These are phyloP conservation scores for Fusarium nisikadoi DNA, from an alignment of 2,329 filamentous ascomycete species.

Conservation along the genomic window DNA sequence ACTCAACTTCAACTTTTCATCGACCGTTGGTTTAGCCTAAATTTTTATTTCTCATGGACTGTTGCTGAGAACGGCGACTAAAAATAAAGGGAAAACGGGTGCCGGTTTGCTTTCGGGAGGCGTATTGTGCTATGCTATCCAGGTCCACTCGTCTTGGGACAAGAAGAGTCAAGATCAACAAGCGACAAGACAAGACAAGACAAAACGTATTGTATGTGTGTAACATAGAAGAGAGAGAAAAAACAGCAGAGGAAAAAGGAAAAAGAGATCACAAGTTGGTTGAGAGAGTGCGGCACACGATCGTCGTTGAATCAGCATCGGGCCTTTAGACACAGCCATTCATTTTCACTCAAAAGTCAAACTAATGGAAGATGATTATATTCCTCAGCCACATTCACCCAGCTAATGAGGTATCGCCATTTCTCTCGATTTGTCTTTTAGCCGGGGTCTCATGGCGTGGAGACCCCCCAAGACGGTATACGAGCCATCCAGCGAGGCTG, in stretches of 20 bases:
- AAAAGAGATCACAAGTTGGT: not conserved
- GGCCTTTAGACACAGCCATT: conserved; percentile 13
- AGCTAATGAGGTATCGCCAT: conserved; percentile 3
- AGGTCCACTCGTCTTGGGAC: conserved; percentile 3
- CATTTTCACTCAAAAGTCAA: conserved; percentile 7
- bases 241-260: not conserved
- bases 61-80: conserved; percentile 14
- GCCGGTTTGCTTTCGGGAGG: conserved; percentile 31
- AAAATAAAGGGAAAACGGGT: conserved; percentile 11
- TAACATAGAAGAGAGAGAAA: not conserved
- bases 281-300: conserved; percentile 16
- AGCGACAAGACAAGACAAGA: not conserved
- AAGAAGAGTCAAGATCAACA: not conserved
- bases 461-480: conserved; percentile 27
- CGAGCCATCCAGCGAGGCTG: conserved; percentile 28
- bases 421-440: conserved; percentile 16
- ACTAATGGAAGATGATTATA: not conserved
- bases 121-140: conserved; percentile 26
- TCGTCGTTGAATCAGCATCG: conserved; percentile 10
- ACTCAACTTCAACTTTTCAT: not conserved
- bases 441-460: conserved; percentile 13
- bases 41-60: not conserved
- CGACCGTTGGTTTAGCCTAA: conserved; percentile 3
- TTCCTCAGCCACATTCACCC: conserved; percentile 15
- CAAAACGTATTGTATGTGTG: not conserved